Percentiles rank a stretch among this genome's conserved stretches.
Conservation (phyloP, 768 basidiomycete species). For the Trametes villosa region DNA sequence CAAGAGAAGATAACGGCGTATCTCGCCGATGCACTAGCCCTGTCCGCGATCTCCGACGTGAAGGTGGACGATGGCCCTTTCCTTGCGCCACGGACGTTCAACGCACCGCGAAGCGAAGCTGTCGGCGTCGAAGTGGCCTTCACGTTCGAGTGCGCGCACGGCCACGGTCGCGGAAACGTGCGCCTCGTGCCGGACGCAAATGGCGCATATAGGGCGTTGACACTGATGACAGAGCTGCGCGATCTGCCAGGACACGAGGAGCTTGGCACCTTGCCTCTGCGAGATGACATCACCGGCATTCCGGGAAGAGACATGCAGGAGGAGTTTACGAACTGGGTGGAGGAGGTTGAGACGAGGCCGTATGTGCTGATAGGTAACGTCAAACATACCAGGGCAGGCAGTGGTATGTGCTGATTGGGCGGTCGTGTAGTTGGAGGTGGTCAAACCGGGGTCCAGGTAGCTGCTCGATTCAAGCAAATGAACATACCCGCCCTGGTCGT, state of each 20-base stretch:
- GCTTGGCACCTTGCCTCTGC: neutral
- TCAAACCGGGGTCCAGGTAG: slow-evolving; percentile 67
- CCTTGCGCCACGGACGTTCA: slow-evolving; percentile 21
- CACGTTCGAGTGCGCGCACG: slow-evolving; percentile 40
- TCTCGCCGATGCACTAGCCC: slow-evolving; percentile 30
- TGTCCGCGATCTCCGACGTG: slow-evolving; percentile 33
- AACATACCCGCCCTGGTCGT: slow-evolving; percentile 55
- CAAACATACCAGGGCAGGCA: slow-evolving; percentile 19
- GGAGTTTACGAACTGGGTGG: neutral
- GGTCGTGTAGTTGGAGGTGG: slow-evolving; percentile 54
- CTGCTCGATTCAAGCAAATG: slow-evolving; percentile 66
- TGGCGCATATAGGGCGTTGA: neutral
- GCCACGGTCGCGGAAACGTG: slow-evolving; percentile 40
- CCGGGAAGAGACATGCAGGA: neutral
- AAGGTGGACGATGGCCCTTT: slow-evolving; percentile 32
- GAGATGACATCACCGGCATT: neutral
- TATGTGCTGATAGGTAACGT: neutral
- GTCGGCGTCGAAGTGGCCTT: slow-evolving; percentile 42
- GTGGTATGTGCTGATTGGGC: neutral
- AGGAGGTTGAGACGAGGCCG: neutral
- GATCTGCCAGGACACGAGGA: neutral
- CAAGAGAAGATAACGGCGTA: slow-evolving; percentile 39
- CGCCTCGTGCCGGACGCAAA: slow-evolving; percentile 34
- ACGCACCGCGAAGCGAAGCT: slow-evolving; percentile 19
- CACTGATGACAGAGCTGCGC: neutral